Evolutionary conservation across 1,284 basidiomycete genomes (phyloP).

Genomic region (Austroboletus niveus): DNA sequence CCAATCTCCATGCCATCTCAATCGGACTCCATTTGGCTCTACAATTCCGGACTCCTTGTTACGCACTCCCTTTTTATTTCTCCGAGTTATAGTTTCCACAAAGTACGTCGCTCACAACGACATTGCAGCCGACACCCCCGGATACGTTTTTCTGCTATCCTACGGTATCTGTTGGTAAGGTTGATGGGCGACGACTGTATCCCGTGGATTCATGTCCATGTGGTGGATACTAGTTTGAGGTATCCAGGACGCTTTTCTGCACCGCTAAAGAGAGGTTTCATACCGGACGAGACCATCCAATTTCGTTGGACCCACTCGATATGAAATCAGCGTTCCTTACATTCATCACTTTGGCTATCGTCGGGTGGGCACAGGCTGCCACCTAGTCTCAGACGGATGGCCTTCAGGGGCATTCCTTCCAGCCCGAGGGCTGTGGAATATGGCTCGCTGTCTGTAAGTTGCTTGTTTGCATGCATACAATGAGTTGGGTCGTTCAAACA

Average conservation of each 20-base stretch:
- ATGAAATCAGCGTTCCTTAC: constrained; percentile 12
- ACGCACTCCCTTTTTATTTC: neutral
- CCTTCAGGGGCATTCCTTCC: constrained; percentile 43
- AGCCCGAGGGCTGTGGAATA: constrained; percentile 39
- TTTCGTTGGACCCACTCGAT: neutral
- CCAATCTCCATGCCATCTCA: neutral
- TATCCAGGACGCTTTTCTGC: neutral
- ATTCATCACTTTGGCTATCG: constrained; percentile 9
- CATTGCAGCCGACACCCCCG: neutral
- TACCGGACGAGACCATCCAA: neutral
- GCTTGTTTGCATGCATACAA: neutral
- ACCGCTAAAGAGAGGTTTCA: constrained; percentile 12
- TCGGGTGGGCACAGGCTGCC: constrained; percentile 15
- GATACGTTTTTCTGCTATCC: neutral
- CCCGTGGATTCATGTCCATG: neutral
- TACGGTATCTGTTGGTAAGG: constrained; percentile 7
- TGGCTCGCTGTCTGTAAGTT: constrained; percentile 38
- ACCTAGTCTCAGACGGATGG: constrained; percentile 38
- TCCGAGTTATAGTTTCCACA: neutral
- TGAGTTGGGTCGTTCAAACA: neutral
- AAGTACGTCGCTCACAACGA: neutral
- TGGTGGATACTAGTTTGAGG: neutral
- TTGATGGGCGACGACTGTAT: neutral
- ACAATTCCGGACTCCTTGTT: neutral
- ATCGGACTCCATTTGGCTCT: neutral